These are phyloP conservation scores for Trametes cingulata DNA, from an alignment of 768 basidiomycete species.

Conservation along the genomic window DNA sequence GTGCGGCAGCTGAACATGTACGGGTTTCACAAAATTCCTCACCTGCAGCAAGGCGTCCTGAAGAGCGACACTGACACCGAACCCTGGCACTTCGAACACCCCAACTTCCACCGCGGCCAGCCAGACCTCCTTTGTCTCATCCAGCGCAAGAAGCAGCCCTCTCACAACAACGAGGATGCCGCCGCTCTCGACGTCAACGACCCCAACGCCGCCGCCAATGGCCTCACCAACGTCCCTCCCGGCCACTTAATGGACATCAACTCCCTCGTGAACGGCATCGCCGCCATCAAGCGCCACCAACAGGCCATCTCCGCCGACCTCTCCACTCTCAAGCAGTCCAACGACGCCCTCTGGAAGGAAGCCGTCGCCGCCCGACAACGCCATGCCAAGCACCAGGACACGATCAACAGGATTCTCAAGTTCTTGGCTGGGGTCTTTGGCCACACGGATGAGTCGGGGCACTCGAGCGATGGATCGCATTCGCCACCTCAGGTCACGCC, in stretches of 20 bases:
- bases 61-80: constrained; percentile 80
- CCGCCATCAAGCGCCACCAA: constrained; percentile 90
- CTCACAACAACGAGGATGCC: constrained; percentile 32
- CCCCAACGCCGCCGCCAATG: constrained; percentile 7
- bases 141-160: constrained; percentile 73
- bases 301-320: constrained; percentile 88
- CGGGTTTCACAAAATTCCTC: constrained; percentile 93
- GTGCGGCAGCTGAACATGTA: constrained; percentile 96
- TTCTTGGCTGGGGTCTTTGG: constrained; percentile 95
- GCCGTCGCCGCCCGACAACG: constrained; percentile 73
- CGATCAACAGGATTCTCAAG: constrained; percentile 91
- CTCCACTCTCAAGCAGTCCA: constrained; percentile 83
- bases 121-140: constrained; percentile 87
- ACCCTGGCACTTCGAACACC: constrained; percentile 90
- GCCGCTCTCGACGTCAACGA: constrained; percentile 25
- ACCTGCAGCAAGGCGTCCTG: constrained; percentile 92
- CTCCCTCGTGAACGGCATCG: constrained; percentile 77
- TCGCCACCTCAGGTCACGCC: constrained; percentile 47
- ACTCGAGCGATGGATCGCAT: constrained; percentile 37
- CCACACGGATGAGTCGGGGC: constrained; percentile 37
- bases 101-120: constrained; percentile 85
- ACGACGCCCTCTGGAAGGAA: constrained; percentile 93
- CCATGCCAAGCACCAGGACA: constrained; percentile 93
- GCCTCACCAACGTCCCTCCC: constrained; percentile 29
- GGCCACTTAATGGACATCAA: constrained; percentile 73